Evolutionary conservation across 1,139 yeast species (phyloP), one percentile per base, ranked within the genome.

Genomic region (Zygosaccharomyces sapae): DNA sequence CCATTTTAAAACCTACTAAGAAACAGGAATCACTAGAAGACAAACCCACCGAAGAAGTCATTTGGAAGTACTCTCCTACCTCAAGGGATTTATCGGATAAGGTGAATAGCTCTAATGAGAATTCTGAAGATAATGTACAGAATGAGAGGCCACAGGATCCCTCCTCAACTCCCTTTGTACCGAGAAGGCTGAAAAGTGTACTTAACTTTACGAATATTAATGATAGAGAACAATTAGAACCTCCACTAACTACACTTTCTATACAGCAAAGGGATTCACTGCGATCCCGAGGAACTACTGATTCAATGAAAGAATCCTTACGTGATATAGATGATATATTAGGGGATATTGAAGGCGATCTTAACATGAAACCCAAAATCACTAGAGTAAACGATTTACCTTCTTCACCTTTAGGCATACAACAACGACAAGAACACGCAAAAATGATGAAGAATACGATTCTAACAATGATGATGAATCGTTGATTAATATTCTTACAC

Each of bases 131-230:
- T 27, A 29, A 39, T 13, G 44, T 44, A 16, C 40, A 43, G 3
- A 25, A 33, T 2, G 52, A 50, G 3, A 48, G 42, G 10, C 47
- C 35, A 1, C 55, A 51, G 13, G 54, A 54, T 27, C 59, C 63
- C 5, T 59, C 66, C 10, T 63, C 68, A 1, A 63, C 68, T 2
- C 67, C 68, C 6, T 45, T 59, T 25, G 53, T 61, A 10, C 59
- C 63, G 1, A 56, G 51, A 13, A 52, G 55, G 39, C 55, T 60
- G 44, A 60, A 56, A 43, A 51, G 57, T 20, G 53, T 63, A 2
- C 44, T 64, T 2, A 59, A 51, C 42, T 58, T 62, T 29, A 46
- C 53, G 2, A 56, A 58, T 42, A 56, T 59, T n/a, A 51, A 53
- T 30, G 51, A 45, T 8, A 51, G 43, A 10, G 50, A 49, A 22